Percentiles rank a stretch among this genome's conserved stretches.
These are phyloP conservation scores for Zelonia costaricensis DNA, from an alignment of 208 protist species.

Conservation along the genomic window DNA sequence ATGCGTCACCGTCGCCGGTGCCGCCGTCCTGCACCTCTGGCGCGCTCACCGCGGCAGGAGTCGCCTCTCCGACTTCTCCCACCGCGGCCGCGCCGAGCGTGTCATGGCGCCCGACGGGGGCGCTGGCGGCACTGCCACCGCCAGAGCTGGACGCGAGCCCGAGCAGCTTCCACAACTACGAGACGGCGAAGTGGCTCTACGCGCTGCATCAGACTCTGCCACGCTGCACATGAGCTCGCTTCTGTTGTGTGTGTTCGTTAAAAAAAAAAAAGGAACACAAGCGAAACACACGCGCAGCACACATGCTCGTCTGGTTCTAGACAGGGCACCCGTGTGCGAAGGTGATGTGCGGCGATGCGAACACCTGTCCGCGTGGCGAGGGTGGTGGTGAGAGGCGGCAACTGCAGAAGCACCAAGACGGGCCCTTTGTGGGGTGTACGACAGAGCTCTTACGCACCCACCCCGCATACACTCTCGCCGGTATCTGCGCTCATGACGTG, in stretches of 20 bases:
- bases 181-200: conserved; percentile 28
- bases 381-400: background rate
- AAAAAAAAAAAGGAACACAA: background rate
- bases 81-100: background rate
- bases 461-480: no score
- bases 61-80: background rate
- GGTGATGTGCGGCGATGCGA: no score
- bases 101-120: background rate
- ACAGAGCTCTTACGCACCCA: no score
- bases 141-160: conserved; percentile 22
- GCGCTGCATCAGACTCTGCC: conserved; percentile 21
- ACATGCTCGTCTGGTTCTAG: no score
- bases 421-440: no score
- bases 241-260: background rate
- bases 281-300: no score
- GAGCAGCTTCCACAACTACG: conserved; percentile 30
- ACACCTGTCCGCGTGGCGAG: background rate
- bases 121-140: background rate
- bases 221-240: conserved; percentile 10
- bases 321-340: no score
- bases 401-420: background rate
- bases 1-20: background rate
- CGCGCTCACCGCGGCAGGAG: background rate
- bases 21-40: background rate
- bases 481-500: no score